Evolutionary conservation across 2,329 filamentous ascomycete species (phyloP).

Genomic region (Xylariaceae sp.): DNA sequence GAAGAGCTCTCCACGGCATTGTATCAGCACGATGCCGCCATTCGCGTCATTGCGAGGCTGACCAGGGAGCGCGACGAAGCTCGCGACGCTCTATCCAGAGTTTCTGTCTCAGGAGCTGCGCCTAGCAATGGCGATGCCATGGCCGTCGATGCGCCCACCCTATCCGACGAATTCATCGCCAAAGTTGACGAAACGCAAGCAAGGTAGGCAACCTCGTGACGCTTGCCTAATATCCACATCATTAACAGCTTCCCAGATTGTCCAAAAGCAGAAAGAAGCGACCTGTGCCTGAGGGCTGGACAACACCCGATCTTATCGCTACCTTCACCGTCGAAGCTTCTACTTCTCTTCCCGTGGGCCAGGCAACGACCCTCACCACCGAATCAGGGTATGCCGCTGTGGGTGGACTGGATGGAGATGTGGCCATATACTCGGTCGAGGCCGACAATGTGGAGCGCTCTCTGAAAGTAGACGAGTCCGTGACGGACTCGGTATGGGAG

Average conservation of each 20-base stretch:
- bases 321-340: slow-evolving; percentile 45
- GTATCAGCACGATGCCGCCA: slow-evolving; percentile 97
- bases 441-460: slow-evolving; percentile 66
- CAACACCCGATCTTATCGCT: slow-evolving; percentile 67
- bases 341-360: slow-evolving; percentile 45
- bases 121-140: slow-evolving; percentile 74
- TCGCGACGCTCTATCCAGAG: slow-evolving; percentile 79
- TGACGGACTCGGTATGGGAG: slow-evolving; percentile 65
- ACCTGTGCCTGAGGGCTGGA: slow-evolving; percentile 81
- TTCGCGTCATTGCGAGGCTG: slow-evolving; percentile 87
- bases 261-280: slow-evolving; percentile 89
- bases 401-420: slow-evolving; percentile 70
- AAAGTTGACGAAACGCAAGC: slow-evolving; percentile 79
- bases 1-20: slow-evolving; percentile 92
- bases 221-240: slow-evolving; percentile 2
- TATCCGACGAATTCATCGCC: slow-evolving; percentile 69
- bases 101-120: slow-evolving; percentile 65
- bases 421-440: slow-evolving; percentile 72
- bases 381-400: slow-evolving; percentile 67
- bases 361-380: slow-evolving; percentile 49
- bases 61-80: slow-evolving; percentile 93
- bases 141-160: slow-evolving; percentile 79
- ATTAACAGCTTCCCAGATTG: slow-evolving; percentile 53
- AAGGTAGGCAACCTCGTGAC: slow-evolving; percentile 55
- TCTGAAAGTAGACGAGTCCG: slow-evolving; percentile 63